Evolutionary conservation across 805 yeast species (phyloP).

Genomic region (Candida xyloterini): DNA sequence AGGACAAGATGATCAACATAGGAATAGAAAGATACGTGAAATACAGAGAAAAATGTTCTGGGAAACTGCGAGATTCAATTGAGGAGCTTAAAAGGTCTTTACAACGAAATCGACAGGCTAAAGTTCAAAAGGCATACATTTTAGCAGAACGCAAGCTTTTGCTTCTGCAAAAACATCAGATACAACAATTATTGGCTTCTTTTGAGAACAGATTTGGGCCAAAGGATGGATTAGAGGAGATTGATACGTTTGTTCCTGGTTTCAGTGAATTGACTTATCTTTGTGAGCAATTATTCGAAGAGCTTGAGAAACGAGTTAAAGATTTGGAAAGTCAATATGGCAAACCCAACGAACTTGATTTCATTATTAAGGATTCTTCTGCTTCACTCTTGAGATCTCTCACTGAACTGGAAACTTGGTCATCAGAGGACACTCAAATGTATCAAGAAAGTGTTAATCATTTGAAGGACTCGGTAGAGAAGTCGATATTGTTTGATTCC

Average conservation of each 20-base stretch:
- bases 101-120: slow-evolving; percentile 42
- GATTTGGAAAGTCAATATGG: slow-evolving; percentile 51
- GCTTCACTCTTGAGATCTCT: slow-evolving; percentile 45
- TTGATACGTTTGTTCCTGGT: slow-evolving; percentile 19
- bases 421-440: slow-evolving; percentile 38
- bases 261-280: slow-evolving; percentile 16
- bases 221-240: slow-evolving; percentile 12
- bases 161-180: slow-evolving; percentile 21
- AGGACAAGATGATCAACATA: slow-evolving; percentile 39
- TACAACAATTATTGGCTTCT: slow-evolving; percentile 35
- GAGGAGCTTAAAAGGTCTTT: slow-evolving; percentile 41
- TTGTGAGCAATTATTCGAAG: slow-evolving; percentile 28
- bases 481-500: slow-evolving; percentile 53
- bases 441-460: slow-evolving; percentile 41
- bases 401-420: slow-evolving; percentile 57
- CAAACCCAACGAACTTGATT: slow-evolving; percentile 50
- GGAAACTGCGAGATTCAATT: slow-evolving; percentile 40
- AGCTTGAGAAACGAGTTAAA: slow-evolving; percentile 42
- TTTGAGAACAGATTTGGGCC: slow-evolving; percentile 30
- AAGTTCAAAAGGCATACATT: slow-evolving; percentile 40
- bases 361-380: slow-evolving; percentile 45
- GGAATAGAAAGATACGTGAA: slow-evolving; percentile 35
- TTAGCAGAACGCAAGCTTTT: slow-evolving; percentile 45
- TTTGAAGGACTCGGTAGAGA: slow-evolving; percentile 48
- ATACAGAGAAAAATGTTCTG: slow-evolving; percentile 38